Base-by-base conservation (phyloP, 2,329 filamentous ascomycete genomes). In the Purpureocillium lavendulum region DNA sequence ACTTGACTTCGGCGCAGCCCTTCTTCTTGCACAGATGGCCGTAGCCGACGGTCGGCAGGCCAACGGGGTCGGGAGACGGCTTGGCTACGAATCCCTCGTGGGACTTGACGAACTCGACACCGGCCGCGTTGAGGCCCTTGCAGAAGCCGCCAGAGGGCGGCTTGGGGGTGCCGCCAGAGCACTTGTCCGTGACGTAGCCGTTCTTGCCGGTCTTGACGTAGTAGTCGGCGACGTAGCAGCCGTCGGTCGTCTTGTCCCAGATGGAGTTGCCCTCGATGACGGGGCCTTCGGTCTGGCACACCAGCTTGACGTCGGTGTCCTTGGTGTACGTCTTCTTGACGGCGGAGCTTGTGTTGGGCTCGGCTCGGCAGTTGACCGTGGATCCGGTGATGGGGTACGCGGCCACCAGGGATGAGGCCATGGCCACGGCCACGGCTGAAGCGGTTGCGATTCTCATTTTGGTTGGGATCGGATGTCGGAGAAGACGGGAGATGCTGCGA, bases 181-280 rank as follows among this genome's bases (percentile, higher is more conserved):
- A 40, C 29, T 33, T 37, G 12, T 33, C 35, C 17, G 38, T 38
- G 34, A 45, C 36, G 24, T 34, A 41, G 44, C 28, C 41, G 34
- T 38, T 40, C n/a, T 36, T 41, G 33, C 40, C 40, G 9, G 45
- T 43, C 30, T 45, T 42, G 36, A 47, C 45, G 39, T 46, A 47
- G 30, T 46, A 41, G 39, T 42, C 39, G 13, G 41, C 30, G 28
- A 47, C 45, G 30, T 44, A 42, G 39, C 45, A 46, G 32, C 41
- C 45, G 33, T 44, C 43, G 5, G 37, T 17, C 1, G 40, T 46
- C 37, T 43, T 47, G 21, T 43, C 45, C 40, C 45, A 47, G 30
- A 47, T 38, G 21, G 21, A 42, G 17, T 42, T 38, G 29, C 44
- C 44, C 14, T 42, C 30, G 34, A 47, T 36, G 34, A 21, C 39